Evolutionary conservation across 257 asterid species (phyloP).

Genomic region (Gentiana straminea): DNA sequence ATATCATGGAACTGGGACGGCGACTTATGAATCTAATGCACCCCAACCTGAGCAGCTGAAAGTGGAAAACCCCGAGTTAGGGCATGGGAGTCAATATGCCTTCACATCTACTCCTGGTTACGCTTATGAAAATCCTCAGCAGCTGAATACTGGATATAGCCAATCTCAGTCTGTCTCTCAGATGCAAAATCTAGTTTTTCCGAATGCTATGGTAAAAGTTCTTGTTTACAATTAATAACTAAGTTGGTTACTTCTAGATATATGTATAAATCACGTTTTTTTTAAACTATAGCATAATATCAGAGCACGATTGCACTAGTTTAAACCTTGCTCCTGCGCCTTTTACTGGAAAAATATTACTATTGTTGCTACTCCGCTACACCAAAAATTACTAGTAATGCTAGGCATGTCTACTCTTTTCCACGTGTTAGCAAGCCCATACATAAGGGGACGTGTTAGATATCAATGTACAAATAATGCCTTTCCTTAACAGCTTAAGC

Average conservation of each 20-base stretch:
- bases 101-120: slow-evolving; percentile 47
- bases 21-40: slow-evolving; percentile 50
- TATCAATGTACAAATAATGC: too few relatives aligned
- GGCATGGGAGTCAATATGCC: slow-evolving; percentile 49
- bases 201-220: slow-evolving; percentile 52
- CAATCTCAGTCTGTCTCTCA: slow-evolving; percentile 45
- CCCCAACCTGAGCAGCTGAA: slow-evolving; percentile 50
- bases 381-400: too few relatives aligned
- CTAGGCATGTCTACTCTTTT: too few relatives aligned
- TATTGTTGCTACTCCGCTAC: too few relatives aligned
- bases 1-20: slow-evolving; percentile 38
- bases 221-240: background rate
- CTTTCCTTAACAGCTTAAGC: too few relatives aligned
- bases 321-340: too few relatives aligned
- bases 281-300: too few relatives aligned
- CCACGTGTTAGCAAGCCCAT: too few relatives aligned
- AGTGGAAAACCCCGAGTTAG: slow-evolving; percentile 44
- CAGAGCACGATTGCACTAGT: too few relatives aligned
- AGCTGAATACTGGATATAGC: slow-evolving; percentile 34
- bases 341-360: too few relatives aligned
- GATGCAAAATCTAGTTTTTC: slow-evolving; percentile 47
- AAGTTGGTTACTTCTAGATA: background rate
- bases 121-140: slow-evolving; percentile 46
- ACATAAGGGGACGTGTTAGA: too few relatives aligned
- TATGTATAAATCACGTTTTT: too few relatives aligned